phyloP scores from a whole-genome alignment of 345 rosid species.

The Tarenaya hassleriana region DNA sequence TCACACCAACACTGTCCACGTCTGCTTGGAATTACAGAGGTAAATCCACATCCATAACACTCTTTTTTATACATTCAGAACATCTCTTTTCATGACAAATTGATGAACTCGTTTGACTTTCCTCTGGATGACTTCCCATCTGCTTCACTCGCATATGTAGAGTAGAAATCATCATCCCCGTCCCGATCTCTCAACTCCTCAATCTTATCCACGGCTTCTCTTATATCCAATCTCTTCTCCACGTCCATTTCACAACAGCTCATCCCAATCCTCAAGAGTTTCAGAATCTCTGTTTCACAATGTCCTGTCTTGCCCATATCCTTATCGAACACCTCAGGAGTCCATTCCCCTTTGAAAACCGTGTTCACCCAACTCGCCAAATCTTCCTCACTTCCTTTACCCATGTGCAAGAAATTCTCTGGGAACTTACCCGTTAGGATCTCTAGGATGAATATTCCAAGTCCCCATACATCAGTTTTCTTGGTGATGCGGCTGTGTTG shows the following conservation, averaged over 20 bases:
- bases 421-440: slow-evolving; percentile 65
- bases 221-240: slow-evolving; percentile 75
- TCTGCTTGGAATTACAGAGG: no score
- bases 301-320: slow-evolving; percentile 37
- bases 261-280: slow-evolving; percentile 61
- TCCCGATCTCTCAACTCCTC: slow-evolving; percentile 45
- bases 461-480: slow-evolving; percentile 84
- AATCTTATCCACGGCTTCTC: slow-evolving; percentile 52
- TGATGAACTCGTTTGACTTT: slow-evolving; percentile 23
- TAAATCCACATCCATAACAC: no score
- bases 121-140: slow-evolving; percentile 32
- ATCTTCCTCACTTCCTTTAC: slow-evolving; percentile 34
- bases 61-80: no score
- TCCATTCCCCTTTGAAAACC: slow-evolving; percentile 27
- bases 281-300: slow-evolving; percentile 40
- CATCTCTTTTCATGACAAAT: slow-evolving; percentile 10
- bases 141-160: slow-evolving; percentile 46
- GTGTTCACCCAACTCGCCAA: slow-evolving; percentile 50
- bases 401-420: slow-evolving; percentile 37
- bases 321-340: slow-evolving; percentile 42
- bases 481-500: slow-evolving; percentile 58
- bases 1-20: no score
- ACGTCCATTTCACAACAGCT: slow-evolving; percentile 56
- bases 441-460: slow-evolving; percentile 74
- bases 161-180: slow-evolving; percentile 48